phyloP scores from a whole-genome alignment of 352 stramenopile species.

The Globisporangium viniferum region DNA sequence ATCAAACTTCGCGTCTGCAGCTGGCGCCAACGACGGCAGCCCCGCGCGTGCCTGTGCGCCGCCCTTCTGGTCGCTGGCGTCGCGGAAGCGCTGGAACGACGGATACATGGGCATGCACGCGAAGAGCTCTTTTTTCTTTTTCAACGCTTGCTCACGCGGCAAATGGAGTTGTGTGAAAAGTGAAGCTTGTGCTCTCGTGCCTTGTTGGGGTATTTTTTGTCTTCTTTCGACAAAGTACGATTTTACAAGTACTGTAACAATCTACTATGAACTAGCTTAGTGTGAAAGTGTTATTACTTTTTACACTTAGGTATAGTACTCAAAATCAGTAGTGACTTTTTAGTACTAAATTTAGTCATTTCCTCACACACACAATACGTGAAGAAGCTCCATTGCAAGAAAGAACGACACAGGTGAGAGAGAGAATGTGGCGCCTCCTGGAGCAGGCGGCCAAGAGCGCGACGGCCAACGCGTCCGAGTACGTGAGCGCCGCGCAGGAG shows the following conservation, averaged over 20 bases:
- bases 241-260: too few relatives aligned
- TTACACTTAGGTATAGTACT: too few relatives aligned
- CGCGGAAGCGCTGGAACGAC: slow-evolving; percentile 16
- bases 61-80: slow-evolving; percentile 1
- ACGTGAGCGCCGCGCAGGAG: slow-evolving; percentile 69
- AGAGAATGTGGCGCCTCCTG: slow-evolving; percentile 68
- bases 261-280: too few relatives aligned
- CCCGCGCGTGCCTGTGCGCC: slow-evolving; percentile 1
- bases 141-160: neutral
- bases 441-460: slow-evolving; percentile 74
- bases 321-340: too few relatives aligned
- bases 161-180: neutral
- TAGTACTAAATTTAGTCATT: too few relatives aligned
- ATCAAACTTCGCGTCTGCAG: too few relatives aligned
- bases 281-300: too few relatives aligned
- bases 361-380: too few relatives aligned
- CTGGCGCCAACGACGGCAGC: neutral
- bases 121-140: neutral
- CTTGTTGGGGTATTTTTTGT: too few relatives aligned
- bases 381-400: neutral
- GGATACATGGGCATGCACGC: slow-evolving; percentile 8
- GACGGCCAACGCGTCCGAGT: slow-evolving; percentile 64
- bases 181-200: too few relatives aligned
- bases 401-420: neutral
- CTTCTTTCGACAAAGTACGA: too few relatives aligned